Base-by-base conservation (phyloP, 1,284 basidiomycete species). In the Cryptococcus wingfieldii region DNA sequence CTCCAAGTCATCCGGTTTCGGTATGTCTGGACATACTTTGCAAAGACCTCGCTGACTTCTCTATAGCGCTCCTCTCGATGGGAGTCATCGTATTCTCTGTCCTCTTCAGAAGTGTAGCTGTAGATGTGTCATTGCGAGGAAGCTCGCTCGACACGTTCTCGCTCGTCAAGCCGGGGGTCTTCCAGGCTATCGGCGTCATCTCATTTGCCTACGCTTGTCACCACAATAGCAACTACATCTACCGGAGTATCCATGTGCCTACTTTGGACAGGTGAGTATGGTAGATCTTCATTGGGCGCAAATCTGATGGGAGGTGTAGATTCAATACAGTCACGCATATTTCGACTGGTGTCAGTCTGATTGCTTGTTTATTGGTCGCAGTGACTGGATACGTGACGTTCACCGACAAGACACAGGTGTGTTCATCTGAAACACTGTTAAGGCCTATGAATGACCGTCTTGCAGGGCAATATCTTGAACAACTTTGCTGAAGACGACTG, bases 321-420 rank as follows among this genome's bases (percentile, higher is more conserved):
- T 99, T 98, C 73, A 85, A 90, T 57, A 84, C 83, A 66, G 90
- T 98, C 23, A 98, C 94, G 5, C 96, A 98, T 73, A 83, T 93
- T 50, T 93, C 90, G 45, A 95, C 91, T 0, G 77, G 82, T 8
- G 77, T 94, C 37, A 92, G 89, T 47, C 80, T 97, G 39, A 77
- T 92, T 31, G 84, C 88, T 28, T 96, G 91, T 69, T 79, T 84
- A 58, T 83, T 87, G 47, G 86, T 99, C 68, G 89, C 90, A 12
- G 82, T 96, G n/a, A 88, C 91, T 4, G 94, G 88, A 7, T 98
- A 89, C 74, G 76, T 92, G 53, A 88, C 93, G 23, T 99, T 99
- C 75, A 97, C 94, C 14, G 83, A 97, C 74, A 91, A 87, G 78
- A 97, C 94, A 0, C 85, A 88, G 63, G 77, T 76, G 56, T 74